Percentiles rank a stretch among this genome's conserved stretches.
These are phyloP conservation scores for Dalechampia spathulata DNA, from an alignment of 441 rosid species.

Conservation along the genomic window DNA sequence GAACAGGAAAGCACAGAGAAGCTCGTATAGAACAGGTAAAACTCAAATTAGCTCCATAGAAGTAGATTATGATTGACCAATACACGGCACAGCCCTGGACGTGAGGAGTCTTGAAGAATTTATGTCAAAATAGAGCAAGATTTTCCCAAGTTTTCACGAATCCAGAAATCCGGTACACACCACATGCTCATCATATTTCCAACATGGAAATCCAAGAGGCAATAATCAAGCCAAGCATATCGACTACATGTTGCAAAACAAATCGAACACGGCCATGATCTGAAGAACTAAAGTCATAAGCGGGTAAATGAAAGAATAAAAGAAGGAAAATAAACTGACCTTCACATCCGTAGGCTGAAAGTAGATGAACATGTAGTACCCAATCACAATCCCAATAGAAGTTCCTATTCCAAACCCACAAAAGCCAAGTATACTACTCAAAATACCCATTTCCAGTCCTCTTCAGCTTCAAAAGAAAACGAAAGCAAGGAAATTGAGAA, in stretches of 20 bases:
- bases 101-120: neutral
- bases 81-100: neutral
- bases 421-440: conserved; percentile 62
- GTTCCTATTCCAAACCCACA: conserved; percentile 85
- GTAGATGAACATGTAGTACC: conserved; percentile 78
- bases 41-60: conserved; percentile 8
- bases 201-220: neutral
- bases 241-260: neutral
- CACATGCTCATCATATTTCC: neutral
- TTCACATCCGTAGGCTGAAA: conserved; percentile 71
- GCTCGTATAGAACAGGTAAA: neutral
- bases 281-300: neutral
- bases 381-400: conserved; percentile 63
- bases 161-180: neutral
- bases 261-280: neutral
- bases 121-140: too few species aligned
- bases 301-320: neutral
- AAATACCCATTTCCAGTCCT: conserved; percentile 48
- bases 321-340: conserved; percentile 30
- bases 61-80: neutral
- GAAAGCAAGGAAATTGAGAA: too few species aligned
- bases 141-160: neutral
- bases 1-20: neutral
- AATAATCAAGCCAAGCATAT: neutral
- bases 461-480: neutral